phyloP scores from a whole-genome alignment of 495 filamentous ascomycete species.

The Xylaria cubensis region DNA sequence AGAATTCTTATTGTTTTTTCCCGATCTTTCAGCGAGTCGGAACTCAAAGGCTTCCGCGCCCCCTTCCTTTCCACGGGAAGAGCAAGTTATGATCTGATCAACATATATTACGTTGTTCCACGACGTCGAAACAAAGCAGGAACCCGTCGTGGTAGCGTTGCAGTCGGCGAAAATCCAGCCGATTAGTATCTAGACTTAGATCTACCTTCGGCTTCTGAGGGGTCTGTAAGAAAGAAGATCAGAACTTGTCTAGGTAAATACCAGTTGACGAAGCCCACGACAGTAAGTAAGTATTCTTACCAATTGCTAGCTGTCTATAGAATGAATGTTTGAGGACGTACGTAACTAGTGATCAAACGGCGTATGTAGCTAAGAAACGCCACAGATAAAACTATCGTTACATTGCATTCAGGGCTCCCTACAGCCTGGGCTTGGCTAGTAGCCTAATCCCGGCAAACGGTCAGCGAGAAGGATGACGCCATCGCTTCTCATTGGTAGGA shows the following conservation, averaged over 20 bases:
- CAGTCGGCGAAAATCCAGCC: not conserved
- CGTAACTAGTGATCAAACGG: not conserved
- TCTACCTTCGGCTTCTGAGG: not conserved
- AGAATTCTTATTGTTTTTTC: not conserved
- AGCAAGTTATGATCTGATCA: not conserved
- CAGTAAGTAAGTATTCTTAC: not conserved
- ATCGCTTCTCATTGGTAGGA: not conserved
- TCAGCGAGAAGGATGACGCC: slow-evolving; percentile 6
- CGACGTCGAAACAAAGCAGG: not conserved
- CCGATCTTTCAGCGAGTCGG: not conserved
- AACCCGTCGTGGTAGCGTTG: not conserved
- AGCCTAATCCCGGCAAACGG: not conserved
- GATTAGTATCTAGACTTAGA: not conserved
- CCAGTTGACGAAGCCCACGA: not conserved
- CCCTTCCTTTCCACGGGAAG: not conserved
- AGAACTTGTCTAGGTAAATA: no score
- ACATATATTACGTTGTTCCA: not conserved
- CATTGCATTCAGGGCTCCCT: not conserved
- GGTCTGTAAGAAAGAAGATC: not conserved
- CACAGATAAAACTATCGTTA: not conserved
- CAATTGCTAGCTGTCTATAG: not conserved
- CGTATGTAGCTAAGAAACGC: not conserved
- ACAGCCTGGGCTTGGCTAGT: not conserved
- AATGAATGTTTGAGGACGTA: no score
- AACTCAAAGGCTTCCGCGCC: not conserved